These are phyloP conservation scores for Saccharomycopsis fibuligera DNA, from an alignment of 805 yeast genomes.

Conservation along the genomic window DNA sequence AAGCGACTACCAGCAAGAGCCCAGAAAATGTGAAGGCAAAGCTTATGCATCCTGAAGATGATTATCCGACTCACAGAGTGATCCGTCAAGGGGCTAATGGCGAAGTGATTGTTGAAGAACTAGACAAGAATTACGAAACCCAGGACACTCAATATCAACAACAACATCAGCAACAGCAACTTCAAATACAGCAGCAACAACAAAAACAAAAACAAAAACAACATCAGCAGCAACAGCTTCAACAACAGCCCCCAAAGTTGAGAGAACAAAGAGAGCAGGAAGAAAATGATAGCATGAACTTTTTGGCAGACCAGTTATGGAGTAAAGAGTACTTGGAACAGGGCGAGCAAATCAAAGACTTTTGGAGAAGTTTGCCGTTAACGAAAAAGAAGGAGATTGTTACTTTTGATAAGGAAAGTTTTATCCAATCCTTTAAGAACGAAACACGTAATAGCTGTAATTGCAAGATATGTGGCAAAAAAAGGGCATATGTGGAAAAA, in stretches of 20 bases:
- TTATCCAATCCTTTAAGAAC: slow-evolving; percentile 6
- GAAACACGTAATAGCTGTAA: slow-evolving; percentile 3
- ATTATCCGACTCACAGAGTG: slow-evolving; percentile 16
- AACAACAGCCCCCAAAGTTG: not conserved
- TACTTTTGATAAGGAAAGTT: slow-evolving; percentile 6
- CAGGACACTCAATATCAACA: not conserved
- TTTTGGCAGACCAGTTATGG: not conserved
- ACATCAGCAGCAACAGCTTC: not conserved
- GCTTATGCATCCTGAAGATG: slow-evolving; percentile 7
- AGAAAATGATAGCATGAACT: not conserved
- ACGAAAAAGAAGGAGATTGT: slow-evolving; percentile 4
- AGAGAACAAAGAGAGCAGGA: not conserved
- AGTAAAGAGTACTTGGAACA: not conserved
- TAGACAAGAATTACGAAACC: slow-evolving; percentile 1
- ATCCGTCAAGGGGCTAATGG: slow-evolving; percentile 20
- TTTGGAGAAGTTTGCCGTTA: not conserved
- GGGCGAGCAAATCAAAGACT: not conserved
- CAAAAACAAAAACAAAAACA: not conserved
- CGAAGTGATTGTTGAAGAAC: slow-evolving; percentile 19
- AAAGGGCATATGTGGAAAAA: slow-evolving; percentile 8
- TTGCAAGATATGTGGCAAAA: slow-evolving; percentile 10
- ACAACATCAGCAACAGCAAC: not conserved
- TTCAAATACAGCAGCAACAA: not conserved
- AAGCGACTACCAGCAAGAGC: not conserved
- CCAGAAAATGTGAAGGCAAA: not conserved